Percentiles rank a stretch among this genome's conserved stretches.
Evolutionary conservation across 495 filamentous ascomycete species (phyloP).

Genomic region (Melanomma pulvis-pyrius): DNA sequence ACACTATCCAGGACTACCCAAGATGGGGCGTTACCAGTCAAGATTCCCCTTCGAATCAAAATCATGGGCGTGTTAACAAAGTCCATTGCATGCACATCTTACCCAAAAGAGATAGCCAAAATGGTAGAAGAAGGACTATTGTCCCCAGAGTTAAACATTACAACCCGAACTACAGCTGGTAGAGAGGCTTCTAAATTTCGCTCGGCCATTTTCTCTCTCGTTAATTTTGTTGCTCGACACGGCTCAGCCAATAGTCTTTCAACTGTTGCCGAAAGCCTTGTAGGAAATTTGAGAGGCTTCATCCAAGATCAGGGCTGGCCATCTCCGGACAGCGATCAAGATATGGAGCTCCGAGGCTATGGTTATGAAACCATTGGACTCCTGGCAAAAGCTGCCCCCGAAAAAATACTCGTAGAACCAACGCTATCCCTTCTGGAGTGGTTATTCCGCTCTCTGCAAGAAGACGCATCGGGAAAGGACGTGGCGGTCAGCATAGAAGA

Average conservation of each 20-base stretch:
- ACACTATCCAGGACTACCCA: conserved; percentile 23
- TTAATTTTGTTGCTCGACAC: conserved; percentile 83
- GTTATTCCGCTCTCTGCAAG: conserved; percentile 79
- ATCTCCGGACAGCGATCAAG: conserved; percentile 49
- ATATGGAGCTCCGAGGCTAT: conserved; percentile 47
- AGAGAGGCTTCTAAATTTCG: conserved; percentile 74
- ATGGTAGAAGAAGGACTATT: conserved; percentile 70
- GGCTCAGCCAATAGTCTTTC: conserved; percentile 62
- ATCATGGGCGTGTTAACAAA: conserved; percentile 75
- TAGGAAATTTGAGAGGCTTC: conserved; percentile 71
- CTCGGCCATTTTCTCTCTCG: conserved; percentile 82
- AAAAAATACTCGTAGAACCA: conserved; percentile 57
- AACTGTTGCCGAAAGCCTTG: conserved; percentile 68
- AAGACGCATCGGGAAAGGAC: conserved; percentile 72
- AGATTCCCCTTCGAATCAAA: conserved; percentile 71
- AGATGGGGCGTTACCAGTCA: conserved; percentile 57
- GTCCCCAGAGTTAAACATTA: conserved; percentile 41
- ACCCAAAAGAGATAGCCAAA: conserved; percentile 63
- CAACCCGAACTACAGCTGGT: conserved; percentile 52
- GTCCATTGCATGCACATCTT: conserved; percentile 67
- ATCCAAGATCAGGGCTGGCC: conserved; percentile 86
- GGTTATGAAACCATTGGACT: conserved; percentile 79
- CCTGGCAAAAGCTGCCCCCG: conserved; percentile 58
- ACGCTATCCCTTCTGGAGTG: conserved; percentile 68
- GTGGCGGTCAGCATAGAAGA: conserved; percentile 88